These are phyloP conservation scores for Apiotrichum brassicae DNA, from an alignment of 1,284 basidiomycete genomes.

Conservation along the genomic window DNA sequence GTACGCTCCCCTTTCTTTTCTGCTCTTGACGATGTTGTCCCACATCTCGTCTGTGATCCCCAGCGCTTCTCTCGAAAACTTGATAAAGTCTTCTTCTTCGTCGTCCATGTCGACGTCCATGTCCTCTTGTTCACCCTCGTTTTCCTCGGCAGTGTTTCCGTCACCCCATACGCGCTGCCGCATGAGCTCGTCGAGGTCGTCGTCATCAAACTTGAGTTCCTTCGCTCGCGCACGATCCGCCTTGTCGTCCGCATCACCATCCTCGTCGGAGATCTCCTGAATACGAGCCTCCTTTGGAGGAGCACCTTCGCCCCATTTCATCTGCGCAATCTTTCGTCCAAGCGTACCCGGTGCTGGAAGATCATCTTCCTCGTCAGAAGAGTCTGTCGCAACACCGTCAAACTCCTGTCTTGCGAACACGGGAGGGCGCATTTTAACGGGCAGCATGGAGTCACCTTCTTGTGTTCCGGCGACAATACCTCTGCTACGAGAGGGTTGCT, in stretches of 20 bases:
- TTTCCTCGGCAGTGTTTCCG: constrained; percentile 49
- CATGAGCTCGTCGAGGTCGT: constrained; percentile 71
- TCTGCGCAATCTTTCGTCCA: constrained; percentile 33
- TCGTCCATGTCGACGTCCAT: constrained; percentile 81
- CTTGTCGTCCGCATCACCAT: constrained; percentile 21
- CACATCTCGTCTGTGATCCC: constrained; percentile 80
- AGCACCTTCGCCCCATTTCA: constrained; percentile 30
- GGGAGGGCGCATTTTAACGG: constrained; percentile 56
- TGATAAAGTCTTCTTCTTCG: constrained; percentile 85
- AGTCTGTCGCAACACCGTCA: constrained; percentile 66
- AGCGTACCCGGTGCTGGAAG: constrained; percentile 33
- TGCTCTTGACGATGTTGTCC: constrained; percentile 68
- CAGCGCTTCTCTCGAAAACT: constrained; percentile 81
- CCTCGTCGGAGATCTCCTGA: constrained; percentile 29
- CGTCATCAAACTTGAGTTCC: constrained; percentile 52
- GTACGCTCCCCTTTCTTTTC: constrained; percentile 58
- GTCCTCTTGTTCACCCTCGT: constrained; percentile 46
- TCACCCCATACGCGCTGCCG: constrained; percentile 74
- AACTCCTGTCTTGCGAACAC: constrained; percentile 69
- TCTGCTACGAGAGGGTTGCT: neutral
- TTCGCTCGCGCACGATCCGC: constrained; percentile 15
- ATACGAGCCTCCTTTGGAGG: constrained; percentile 21
- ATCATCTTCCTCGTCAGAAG: constrained; percentile 57
- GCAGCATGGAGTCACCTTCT: constrained; percentile 35
- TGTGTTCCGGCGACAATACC: constrained; percentile 10